Percentiles rank a stretch among this genome's conserved stretches.
phyloP scores from a whole-genome alignment of 2,329 filamentous ascomycete species.

The Rhynchosporium secalis region DNA sequence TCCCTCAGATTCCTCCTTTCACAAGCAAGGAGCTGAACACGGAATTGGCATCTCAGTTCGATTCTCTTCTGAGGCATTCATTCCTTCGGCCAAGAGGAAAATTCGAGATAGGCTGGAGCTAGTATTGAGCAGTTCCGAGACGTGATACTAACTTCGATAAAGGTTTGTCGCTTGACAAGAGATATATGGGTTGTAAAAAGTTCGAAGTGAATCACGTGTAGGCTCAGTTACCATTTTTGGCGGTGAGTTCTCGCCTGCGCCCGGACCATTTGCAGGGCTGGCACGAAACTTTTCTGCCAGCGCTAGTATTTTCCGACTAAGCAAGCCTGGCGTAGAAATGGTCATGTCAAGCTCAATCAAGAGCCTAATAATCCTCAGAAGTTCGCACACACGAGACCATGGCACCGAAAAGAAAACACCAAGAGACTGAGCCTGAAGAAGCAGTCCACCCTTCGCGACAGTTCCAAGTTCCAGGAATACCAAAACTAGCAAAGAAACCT shows the following conservation, averaged over 20 bases:
- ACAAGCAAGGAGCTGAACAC: not conserved
- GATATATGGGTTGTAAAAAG: not conserved
- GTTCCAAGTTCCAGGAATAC: conserved; percentile 36
- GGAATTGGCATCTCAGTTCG: conserved; percentile 1
- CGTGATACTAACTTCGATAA: not conserved
- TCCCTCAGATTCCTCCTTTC: not conserved
- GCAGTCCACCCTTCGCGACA: conserved; percentile 39
- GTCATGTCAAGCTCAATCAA: not conserved
- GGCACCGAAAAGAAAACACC: conserved; percentile 37
- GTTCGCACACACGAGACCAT: conserved; percentile 25
- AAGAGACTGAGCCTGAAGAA: conserved; percentile 29
- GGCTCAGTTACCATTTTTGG: not conserved
- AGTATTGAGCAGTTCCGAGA: not conserved
- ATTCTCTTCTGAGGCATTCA: not conserved
- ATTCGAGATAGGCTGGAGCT: not conserved
- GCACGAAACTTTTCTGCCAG: not conserved
- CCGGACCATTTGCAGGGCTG: too few relatives aligned
- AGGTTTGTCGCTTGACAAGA: not conserved
- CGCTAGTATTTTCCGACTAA: conserved; percentile 2
- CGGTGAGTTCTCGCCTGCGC: not conserved
- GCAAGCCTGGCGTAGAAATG: not conserved
- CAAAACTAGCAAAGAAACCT: conserved; percentile 38
- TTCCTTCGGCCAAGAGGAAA: not conserved
- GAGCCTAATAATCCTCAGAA: not conserved
- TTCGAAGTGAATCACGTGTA: conserved; percentile 11